Base-by-base conservation (phyloP, 495 filamentous ascomycete species). In the Annulohypoxylon maeteangense region DNA sequence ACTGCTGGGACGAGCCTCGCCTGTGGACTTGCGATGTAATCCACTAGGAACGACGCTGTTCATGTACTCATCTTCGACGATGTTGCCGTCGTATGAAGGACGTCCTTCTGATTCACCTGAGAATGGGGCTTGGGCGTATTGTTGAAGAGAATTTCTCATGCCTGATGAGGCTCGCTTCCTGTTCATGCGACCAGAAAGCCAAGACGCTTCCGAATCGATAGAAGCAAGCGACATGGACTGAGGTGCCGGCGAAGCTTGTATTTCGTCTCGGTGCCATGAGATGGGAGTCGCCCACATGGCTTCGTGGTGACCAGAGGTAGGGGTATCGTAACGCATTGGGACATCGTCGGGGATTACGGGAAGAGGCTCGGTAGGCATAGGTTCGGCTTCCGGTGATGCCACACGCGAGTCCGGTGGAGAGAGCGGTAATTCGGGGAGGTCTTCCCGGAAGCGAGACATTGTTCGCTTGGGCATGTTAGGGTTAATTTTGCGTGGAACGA, bases 371-470 rank as follows among this genome's bases (percentile, higher is more conserved):
- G 70, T 56, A 25, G 74, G 71, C 25, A 78, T 62, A 74, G 78
- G 80, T 16, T 88, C 85, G 5, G 77, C 83, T 70, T 90, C 88
- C 3, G 89, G 90, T 0, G 92, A 94, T 67, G 94, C 92, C 31
- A 95, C 75, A 42, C 91, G 85, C 1, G 94, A 96, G 57, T 92
- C 91, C 4, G 93, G 90, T 7, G 92, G 92, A 16, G 93, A 95
- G 16, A 94, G 76, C 1, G 93, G 91, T 29, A 93, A 84, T 71
- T 97, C 94, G 16, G 92, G 93, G 14, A 98, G 87, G 76, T 97
- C 93, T 78, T 98, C 94, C n/a, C 90, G 88, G 83, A 98, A 98
- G 50, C 93, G 94, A 44, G 93, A 97, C 80, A 92, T 91, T 3
- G 93, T 92, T 29, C 93, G 90, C 66, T 89, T 88, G 7, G 93